A percentile compares a stretch with the other conserved stretches of the same genome.
phyloP scores from a whole-genome alignment of 2,329 filamentous ascomycete genomes.

The Aureobasidium subglaciale region DNA sequence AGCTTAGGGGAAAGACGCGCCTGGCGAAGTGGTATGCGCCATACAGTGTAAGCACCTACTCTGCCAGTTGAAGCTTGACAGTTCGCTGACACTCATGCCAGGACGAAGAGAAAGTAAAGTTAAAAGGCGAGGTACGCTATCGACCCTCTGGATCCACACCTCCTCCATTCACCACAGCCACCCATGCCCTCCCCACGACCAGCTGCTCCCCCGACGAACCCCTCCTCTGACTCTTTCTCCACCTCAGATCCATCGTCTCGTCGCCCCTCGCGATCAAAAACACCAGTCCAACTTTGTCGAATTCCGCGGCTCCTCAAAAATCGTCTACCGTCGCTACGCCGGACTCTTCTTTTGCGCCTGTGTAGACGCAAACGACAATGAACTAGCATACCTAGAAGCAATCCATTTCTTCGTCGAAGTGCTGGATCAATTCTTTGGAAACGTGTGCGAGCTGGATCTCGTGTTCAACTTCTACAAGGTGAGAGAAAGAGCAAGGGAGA shows the following conservation, averaged over 20 bases:
- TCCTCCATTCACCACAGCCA: neutral
- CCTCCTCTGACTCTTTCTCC: conserved; percentile 1
- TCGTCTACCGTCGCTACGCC: conserved; percentile 95
- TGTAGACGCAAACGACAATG: conserved; percentile 98
- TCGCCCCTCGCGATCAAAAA: conserved; percentile 95
- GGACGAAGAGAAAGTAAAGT: conserved; percentile 98
- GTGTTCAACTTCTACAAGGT: conserved; percentile 64
- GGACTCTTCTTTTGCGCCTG: conserved; percentile 99
- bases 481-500: conserved; percentile 20
- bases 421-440: conserved; percentile 96
- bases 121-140: conserved; percentile 79
- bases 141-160: conserved; percentile 15
- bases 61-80: neutral
- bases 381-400: conserved; percentile 90
- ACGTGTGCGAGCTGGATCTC: conserved; percentile 95
- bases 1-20: conserved; percentile 86
- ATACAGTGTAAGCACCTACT: conserved; percentile 58
- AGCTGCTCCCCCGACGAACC: conserved; percentile 4
- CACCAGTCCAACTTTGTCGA: conserved; percentile 99
- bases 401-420: conserved; percentile 99
- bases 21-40: conserved; percentile 98
- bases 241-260: conserved; percentile 83
- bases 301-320: conserved; percentile 77
- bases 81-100: conserved; percentile 22
- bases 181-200: conserved; percentile 1